Base-by-base conservation (phyloP, 2,329 filamentous ascomycete genomes). In the Aspergillus sp. region DNA sequence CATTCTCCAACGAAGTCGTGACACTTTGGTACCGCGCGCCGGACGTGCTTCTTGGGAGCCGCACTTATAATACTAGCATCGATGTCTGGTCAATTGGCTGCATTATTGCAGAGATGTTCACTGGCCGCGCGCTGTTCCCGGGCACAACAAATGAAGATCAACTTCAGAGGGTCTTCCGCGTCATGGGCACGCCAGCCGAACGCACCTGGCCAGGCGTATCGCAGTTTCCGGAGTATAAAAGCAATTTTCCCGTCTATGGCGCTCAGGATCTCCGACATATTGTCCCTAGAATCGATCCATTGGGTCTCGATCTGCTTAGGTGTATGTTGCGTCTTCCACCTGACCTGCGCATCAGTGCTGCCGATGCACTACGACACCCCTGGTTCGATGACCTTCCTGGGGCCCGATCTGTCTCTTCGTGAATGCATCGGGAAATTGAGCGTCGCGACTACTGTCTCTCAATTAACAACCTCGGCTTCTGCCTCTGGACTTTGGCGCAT, bases 91-190 rank as follows among this genome's bases (percentile, higher is more conserved):
- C 90, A 13, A 93, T 93, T 7, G 93, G 93, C 54, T 97, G 93
- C 75, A 98, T 98, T 80, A 96, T 97, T 91, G 93, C 93, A 12
- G 93, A 98, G 77, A 96, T 98, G 93, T 97, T 93, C 75, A 96
- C 92, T 0, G 93, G 93, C 5, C 84, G 93, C 20, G 93, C 93
- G 0, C 83, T 97, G 5, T 97, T 97, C 78, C 93, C 93, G 0
- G 93, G 93, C 54, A 97, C 93, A 2, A 96, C 93, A 39, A 97
- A 97, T 74, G 93, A 97, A 74, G 93, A 97, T 72, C 93, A 97
- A 75, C 88, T 97, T 44, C 84, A 95, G 61, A 90, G 93, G 71
- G 97, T 97, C 75, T 97, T 97, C 82, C 85, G 93, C 59, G 88
- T 97, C 61, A 97, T 97, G 93, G 93, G 93, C 63, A 98, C 93